A percentile compares a stretch with the other conserved stretches of the same genome.
Evolutionary conservation across 805 yeast genomes (phyloP).

Genomic region (Wickerhamomyces subpelliculosus): DNA sequence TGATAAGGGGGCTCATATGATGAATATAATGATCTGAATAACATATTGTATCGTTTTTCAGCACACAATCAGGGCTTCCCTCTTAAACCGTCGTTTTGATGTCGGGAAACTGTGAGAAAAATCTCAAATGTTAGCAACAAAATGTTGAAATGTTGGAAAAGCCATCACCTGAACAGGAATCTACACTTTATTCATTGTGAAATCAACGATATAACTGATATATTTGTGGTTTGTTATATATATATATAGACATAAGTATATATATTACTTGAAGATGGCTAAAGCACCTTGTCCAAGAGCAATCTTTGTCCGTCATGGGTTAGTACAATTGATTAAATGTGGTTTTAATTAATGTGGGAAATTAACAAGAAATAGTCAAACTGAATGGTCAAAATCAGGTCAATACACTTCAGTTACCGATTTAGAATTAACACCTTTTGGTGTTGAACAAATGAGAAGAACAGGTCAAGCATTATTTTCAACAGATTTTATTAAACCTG

Average conservation of each 20-base stretch:
- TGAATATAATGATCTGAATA: no score
- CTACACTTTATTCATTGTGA: neutral
- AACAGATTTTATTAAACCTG: constrained; percentile 56
- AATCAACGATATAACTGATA: no score
- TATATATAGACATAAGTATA: no score
- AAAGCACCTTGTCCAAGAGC: constrained; percentile 53
- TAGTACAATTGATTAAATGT: constrained; percentile 4
- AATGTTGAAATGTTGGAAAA: no score
- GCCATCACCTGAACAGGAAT: neutral
- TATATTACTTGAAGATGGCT: constrained; percentile 9
- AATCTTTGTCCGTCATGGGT: constrained; percentile 70
- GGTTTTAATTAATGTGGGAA: neutral
- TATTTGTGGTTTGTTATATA: no score
- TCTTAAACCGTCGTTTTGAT: no score
- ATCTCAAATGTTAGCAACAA: no score
- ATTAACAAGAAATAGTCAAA: constrained; percentile 39
- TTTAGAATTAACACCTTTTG: constrained; percentile 67
- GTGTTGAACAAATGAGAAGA: constrained; percentile 65
- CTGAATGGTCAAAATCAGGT: constrained; percentile 94
- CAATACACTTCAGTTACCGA: constrained; percentile 89
- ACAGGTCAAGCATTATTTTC: constrained; percentile 72
- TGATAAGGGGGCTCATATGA: no score
- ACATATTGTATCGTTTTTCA: no score
- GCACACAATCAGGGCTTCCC: no score
- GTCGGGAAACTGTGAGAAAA: neutral